Evolutionary conservation across 2,329 filamentous ascomycete species (phyloP).

Genomic region (Rachicladosporium sp.): DNA sequence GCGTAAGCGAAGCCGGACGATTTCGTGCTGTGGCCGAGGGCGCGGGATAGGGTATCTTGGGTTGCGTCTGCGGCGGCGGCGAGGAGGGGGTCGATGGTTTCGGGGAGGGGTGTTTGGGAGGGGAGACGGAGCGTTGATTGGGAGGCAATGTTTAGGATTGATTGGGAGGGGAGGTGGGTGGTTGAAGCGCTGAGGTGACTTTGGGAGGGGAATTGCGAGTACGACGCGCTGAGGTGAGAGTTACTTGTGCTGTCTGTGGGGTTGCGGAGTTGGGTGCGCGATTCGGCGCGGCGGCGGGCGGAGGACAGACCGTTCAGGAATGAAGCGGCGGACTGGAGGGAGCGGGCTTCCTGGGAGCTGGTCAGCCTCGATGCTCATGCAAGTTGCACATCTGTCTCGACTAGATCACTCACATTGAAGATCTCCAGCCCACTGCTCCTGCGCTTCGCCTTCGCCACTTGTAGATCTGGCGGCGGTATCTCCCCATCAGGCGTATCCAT

Average conservation of each 20-base stretch:
- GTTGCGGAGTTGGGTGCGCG: conserved; percentile 9
- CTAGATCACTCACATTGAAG: conserved; percentile 18
- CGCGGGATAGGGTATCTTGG: conserved; percentile 13
- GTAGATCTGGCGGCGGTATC: conserved; percentile 12
- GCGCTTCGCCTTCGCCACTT: conserved; percentile 14
- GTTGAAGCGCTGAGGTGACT: conserved; percentile 2
- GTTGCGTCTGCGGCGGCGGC: conserved; percentile 1
- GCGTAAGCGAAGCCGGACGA: conserved; percentile 21
- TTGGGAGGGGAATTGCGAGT: too few species aligned
- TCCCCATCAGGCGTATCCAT: conserved; percentile 19
- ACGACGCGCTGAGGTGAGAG: too few species aligned
- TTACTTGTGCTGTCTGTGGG: conserved; percentile 3
- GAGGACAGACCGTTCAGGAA: conserved; percentile 23
- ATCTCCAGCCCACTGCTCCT: conserved; percentile 21
- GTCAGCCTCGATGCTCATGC: conserved; percentile 4
- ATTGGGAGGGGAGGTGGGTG: conserved; percentile 4
- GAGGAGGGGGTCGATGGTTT: background rate
- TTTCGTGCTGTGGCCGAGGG: conserved; percentile 20
- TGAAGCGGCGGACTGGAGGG: conserved; percentile 20
- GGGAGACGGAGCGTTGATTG: conserved; percentile 5
- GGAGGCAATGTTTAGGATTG: background rate
- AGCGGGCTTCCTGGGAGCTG: conserved; percentile 18
- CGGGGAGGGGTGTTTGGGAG: conserved; percentile 5
- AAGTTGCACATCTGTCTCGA: background rate
- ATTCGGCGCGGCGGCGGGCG: conserved; percentile 20